A percentile compares a stretch with the other conserved stretches of the same genome.
phyloP scores from a whole-genome alignment of 179 eudicot species.

The Patellifolia procumbens region DNA sequence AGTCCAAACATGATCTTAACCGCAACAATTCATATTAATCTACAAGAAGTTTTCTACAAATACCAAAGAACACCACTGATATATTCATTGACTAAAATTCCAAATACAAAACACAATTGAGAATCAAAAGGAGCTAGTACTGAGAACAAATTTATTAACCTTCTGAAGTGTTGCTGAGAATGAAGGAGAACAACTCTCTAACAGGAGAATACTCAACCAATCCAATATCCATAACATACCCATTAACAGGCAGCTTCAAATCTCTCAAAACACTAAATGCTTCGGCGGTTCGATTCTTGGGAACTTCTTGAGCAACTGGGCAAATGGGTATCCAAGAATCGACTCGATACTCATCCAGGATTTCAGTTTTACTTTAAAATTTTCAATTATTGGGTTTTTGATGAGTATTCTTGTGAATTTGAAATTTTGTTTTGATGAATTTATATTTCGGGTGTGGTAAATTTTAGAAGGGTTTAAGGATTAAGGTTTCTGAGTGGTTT shows the following conservation, averaged over 20 bases:
- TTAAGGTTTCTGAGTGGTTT: too few relatives aligned
- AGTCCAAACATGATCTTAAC: slow-evolving; percentile 12
- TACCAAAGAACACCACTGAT: slow-evolving; percentile 21
- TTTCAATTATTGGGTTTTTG: too few relatives aligned
- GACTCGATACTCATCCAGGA: slow-evolving; percentile 64
- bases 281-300: slow-evolving; percentile 69
- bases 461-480: too few relatives aligned
- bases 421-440: too few relatives aligned
- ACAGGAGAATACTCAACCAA: slow-evolving; percentile 87
- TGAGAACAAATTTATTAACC: slow-evolving; percentile 26
- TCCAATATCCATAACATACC: slow-evolving; percentile 85
- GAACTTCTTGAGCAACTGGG: slow-evolving; percentile 80
- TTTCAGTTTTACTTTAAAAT: too few relatives aligned
- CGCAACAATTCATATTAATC: slow-evolving; percentile 24
- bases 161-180: slow-evolving; percentile 61
- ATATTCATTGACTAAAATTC: background rate
- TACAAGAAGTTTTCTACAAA: slow-evolving; percentile 35
- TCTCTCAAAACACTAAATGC: slow-evolving; percentile 80
- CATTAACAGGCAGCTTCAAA: slow-evolving; percentile 82
- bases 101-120: slow-evolving; percentile 6
- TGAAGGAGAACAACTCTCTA: slow-evolving; percentile 67
- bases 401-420: too few relatives aligned
- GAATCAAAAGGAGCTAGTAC: background rate
- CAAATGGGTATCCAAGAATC: slow-evolving; percentile 83
- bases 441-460: too few relatives aligned